Percentiles rank a stretch among this genome's conserved stretches.
phyloP scores from a whole-genome alignment of 768 basidiomycete genomes.

The Cystofilobasidium ferigula region DNA sequence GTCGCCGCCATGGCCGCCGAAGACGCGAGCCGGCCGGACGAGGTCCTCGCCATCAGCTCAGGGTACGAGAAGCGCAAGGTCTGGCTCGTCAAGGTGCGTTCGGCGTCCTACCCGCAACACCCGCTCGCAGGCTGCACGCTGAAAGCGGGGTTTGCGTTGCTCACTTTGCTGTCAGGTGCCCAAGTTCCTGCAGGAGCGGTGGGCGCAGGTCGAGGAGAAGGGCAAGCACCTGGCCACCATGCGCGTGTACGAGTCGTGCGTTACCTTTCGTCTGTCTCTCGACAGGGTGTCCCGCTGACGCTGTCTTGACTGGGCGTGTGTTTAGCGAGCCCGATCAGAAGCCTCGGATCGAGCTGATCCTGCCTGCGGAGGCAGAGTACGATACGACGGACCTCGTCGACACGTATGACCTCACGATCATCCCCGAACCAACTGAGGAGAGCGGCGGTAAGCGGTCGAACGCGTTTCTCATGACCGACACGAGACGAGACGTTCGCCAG shows the following conservation, averaged over 20 bases:
- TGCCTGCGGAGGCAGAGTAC: slow-evolving; percentile 40
- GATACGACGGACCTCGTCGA: slow-evolving; percentile 41
- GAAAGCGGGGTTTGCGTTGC: too few relatives aligned
- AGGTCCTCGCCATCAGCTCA: neutral
- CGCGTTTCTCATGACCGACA: slow-evolving; percentile 16
- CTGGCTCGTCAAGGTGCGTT: slow-evolving; percentile 27
- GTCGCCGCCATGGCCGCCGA: neutral
- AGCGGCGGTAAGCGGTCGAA: neutral
- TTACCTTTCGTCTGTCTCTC: slow-evolving; percentile 23
- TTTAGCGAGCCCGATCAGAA: slow-evolving; percentile 25
- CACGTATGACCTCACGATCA: slow-evolving; percentile 75
- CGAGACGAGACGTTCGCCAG: neutral
- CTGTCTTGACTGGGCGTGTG: neutral
- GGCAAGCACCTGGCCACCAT: slow-evolving; percentile 73
- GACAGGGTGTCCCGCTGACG: slow-evolving; percentile 27
- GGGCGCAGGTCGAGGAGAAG: slow-evolving; percentile 63
- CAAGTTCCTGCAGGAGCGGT: slow-evolving; percentile 71
- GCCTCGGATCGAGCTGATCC: slow-evolving; percentile 29
- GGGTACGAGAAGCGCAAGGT: slow-evolving; percentile 22
- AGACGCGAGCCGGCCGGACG: slow-evolving; percentile 8
- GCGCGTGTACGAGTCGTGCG: slow-evolving; percentile 54
- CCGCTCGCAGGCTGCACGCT: too few relatives aligned
- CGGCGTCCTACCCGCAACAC: neutral
- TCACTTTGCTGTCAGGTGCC: slow-evolving; percentile 51
- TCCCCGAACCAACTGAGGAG: slow-evolving; percentile 4